Percentiles rank a stretch among this genome's conserved stretches.
Conservation (phyloP, 1,284 basidiomycete genomes). For the Naganishia sp. region DNA sequence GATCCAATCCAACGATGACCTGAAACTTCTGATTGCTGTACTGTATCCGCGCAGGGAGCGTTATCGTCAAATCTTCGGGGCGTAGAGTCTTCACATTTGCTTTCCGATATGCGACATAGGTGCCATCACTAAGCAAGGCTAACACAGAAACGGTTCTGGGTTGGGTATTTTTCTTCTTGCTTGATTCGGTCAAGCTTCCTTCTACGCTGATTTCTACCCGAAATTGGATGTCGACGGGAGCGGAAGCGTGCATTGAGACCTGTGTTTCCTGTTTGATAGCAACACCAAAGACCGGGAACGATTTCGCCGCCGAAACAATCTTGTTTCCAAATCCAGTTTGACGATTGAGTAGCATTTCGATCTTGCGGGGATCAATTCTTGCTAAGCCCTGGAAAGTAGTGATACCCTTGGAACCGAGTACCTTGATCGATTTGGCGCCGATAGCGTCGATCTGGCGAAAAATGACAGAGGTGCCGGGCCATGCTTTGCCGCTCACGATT, state of each 20-base stretch:
- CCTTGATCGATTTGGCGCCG: constrained; percentile 47
- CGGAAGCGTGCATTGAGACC: neutral
- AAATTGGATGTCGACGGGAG: constrained; percentile 17
- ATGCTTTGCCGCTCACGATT: constrained; percentile 47
- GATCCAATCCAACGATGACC: constrained; percentile 40
- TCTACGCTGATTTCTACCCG: constrained; percentile 16
- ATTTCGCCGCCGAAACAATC: constrained; percentile 32
- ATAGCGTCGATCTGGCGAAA: constrained; percentile 49
- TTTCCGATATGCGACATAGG: constrained; percentile 25
- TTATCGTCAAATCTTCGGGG: constrained; percentile 16
- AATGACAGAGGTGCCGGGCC: constrained; percentile 46
- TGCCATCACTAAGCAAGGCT: constrained; percentile 29
- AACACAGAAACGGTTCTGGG: constrained; percentile 20
- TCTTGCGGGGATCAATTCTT: constrained; percentile 31
- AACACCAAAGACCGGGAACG: constrained; percentile 37
- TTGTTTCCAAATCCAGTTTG: constrained; percentile 37
- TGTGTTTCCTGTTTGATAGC: constrained; percentile 30
- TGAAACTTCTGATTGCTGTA: constrained; percentile 30
- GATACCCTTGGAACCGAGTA: constrained; percentile 33
- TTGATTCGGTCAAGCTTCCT: constrained; percentile 15
- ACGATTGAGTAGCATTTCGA: constrained; percentile 41
- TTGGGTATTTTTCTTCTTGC: constrained; percentile 32
- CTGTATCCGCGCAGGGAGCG: constrained; percentile 18
- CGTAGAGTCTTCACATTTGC: constrained; percentile 14
- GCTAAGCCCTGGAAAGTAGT: constrained; percentile 40